A percentile compares a stretch with the other conserved stretches of the same genome.
These are phyloP conservation scores for Citrus unshiu DNA, from an alignment of 345 rosid genomes.

Conservation along the genomic window DNA sequence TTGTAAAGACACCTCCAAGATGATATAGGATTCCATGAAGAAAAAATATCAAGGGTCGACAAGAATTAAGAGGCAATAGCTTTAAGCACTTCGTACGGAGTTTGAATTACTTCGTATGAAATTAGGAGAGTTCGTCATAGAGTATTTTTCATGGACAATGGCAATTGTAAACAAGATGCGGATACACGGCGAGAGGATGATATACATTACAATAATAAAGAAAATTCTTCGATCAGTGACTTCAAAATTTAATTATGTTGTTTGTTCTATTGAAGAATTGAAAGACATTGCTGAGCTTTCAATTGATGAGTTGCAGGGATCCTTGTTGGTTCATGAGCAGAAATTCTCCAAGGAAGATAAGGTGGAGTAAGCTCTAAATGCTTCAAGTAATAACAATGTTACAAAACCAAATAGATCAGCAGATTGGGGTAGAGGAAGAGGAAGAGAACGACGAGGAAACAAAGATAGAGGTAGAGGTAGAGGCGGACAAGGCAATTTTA, in stretches of 20 bases:
- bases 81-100: too few relatives aligned
- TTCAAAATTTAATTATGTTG: neutral
- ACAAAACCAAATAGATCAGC: neutral
- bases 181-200: neutral
- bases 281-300: neutral
- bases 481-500: too few relatives aligned
- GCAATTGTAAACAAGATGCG: neutral
- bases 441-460: neutral
- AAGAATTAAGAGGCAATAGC: too few relatives aligned
- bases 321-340: neutral
- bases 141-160: neutral
- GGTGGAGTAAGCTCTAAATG: neutral
- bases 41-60: too few relatives aligned
- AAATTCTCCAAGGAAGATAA: neutral
- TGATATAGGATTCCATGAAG: too few relatives aligned
- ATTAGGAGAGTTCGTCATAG: too few relatives aligned
- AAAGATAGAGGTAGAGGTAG: too few relatives aligned
- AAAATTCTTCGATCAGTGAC: neutral
- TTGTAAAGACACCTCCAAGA: too few relatives aligned
- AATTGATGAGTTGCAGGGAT: neutral
- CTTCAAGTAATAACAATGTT: neutral
- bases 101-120: too few relatives aligned
- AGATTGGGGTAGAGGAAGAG: neutral
- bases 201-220: neutral
- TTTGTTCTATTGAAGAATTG: neutral